Evolutionary conservation across 2,329 filamentous ascomycete species (phyloP), one percentile per base, ranked within the genome.

Genomic region (Karstenula rhodostoma): DNA sequence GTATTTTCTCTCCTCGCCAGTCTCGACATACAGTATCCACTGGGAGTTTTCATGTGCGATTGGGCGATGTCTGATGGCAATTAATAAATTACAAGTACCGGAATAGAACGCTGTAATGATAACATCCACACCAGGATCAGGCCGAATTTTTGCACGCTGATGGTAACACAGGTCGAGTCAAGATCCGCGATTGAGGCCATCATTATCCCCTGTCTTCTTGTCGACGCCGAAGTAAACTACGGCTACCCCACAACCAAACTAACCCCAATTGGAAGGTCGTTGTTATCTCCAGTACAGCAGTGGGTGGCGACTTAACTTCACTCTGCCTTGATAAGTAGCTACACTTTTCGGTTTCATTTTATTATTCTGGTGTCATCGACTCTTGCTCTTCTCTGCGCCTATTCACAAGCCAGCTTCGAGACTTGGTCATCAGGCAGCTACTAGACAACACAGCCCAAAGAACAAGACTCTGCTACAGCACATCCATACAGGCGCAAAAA

Each of bases 231-330:
- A 32, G 29, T 32, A 10, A 6, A 32, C 29, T 32, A 10, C 29
- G 13, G 32, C 48, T 40, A 44, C 37, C 51, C 51, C 25, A 29
- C 15, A 29, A 52, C 22, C 35, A 12, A 15, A 22, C 51, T 54
- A 54, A 54, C 51, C 17, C 51, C 5, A 54, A 33, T 13, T 17
- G 37, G 51, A 43, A 54, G 51, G 51, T 54, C 22, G 37, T 8
- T 32, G 51, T 43, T 54, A 54, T 43, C 51, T 54, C 37, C 15
- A 43, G 17, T 25, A 15, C 51, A 22, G 17, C 51, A 25, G 22
- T 32, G 19, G 19, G 35, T 54, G 25, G 51, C 48, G 19, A 51
- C n/a, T 22, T 7, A 27, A 8, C 44, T 47, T 32, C 29, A 32
- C 2, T 32, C 8, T 32, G 4, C 8, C 8, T 32, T 32, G 29